These are phyloP conservation scores for Biscogniauxia sp. DNA, from an alignment of 2,329 filamentous ascomycete genomes.

Conservation along the genomic window DNA sequence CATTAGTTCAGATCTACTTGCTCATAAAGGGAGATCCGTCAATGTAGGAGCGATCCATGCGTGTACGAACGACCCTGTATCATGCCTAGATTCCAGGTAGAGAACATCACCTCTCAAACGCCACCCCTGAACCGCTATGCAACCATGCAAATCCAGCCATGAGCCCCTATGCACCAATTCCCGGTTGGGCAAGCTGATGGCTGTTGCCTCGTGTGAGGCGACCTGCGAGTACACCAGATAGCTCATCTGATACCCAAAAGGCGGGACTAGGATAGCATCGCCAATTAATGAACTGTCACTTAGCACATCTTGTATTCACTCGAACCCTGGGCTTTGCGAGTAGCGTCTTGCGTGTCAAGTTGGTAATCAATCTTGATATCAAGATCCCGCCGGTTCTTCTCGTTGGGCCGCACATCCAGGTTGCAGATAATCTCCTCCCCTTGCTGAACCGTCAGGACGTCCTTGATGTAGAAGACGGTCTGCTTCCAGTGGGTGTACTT, in stretches of 20 bases:
- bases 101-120: conserved; percentile 3
- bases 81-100: neutral
- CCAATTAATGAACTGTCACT: conserved; percentile 5
- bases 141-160: conserved; percentile 14
- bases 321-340: conserved; percentile 64
- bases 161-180: neutral
- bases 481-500: conserved; percentile 99
- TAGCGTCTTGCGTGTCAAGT: conserved; percentile 72
- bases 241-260: neutral
- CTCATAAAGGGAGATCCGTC: neutral
- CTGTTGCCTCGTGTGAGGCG: neutral
- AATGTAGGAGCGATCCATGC: neutral
- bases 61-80: neutral
- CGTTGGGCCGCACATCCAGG: conserved; percentile 82
- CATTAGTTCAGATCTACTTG: conserved; percentile 11
- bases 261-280: neutral
- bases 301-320: conserved; percentile 81
- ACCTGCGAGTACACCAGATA: neutral
- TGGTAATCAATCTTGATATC: conserved; percentile 87
- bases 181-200: neutral
- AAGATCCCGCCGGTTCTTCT: conserved; percentile 90
- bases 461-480: conserved; percentile 95
- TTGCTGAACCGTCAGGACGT: conserved; percentile 87
- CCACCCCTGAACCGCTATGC: conserved; percentile 13
- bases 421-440: conserved; percentile 75